Conservation (phyloP, 2,329 filamentous ascomycete species). For the Amphichorda felina region DNA sequence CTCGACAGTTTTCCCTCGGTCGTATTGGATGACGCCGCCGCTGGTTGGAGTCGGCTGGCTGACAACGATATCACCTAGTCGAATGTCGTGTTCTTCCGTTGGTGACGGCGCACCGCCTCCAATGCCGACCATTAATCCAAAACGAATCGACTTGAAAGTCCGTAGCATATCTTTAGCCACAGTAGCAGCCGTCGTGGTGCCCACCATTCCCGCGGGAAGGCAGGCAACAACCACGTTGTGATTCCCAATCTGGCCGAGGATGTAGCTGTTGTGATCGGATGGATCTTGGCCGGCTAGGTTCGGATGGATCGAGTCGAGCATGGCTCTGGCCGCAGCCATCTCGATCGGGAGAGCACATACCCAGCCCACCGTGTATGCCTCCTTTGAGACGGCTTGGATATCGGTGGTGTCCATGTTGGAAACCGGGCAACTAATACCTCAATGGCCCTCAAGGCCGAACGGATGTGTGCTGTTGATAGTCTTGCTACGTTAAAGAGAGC, state of each 20-base stretch:
- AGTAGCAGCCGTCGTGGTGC: conserved; percentile 14
- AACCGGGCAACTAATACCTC: too few relatives aligned
- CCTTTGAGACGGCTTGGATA: too few relatives aligned
- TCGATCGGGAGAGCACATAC: conserved; percentile 9
- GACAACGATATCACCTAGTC: conserved; percentile 11
- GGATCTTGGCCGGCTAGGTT: conserved; percentile 5
- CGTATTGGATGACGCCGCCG: conserved; percentile 6
- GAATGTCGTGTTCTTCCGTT: conserved; percentile 4
- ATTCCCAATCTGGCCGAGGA: conserved; percentile 7
- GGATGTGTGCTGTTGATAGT: too few relatives aligned
- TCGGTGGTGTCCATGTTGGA: too few relatives aligned
- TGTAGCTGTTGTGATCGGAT: neutral
- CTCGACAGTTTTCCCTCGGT: conserved; percentile 1
- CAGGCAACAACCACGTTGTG: conserved; percentile 18
- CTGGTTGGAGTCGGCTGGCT: conserved; percentile 5
- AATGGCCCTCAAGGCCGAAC: too few relatives aligned
- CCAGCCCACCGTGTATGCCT: conserved; percentile 9
- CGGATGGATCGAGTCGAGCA: conserved; percentile 13
- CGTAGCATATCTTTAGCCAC: conserved; percentile 17
- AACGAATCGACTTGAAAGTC: conserved; percentile 15
- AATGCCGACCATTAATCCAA: conserved; percentile 10
- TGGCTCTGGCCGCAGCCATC: conserved; percentile 8
- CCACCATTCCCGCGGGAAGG: conserved; percentile 17
- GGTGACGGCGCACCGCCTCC: conserved; percentile 8
- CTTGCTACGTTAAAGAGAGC: too few relatives aligned